These are phyloP conservation scores for Myxozyma lipomycoides DNA, from an alignment of 805 yeast species.

Conservation along the genomic window DNA sequence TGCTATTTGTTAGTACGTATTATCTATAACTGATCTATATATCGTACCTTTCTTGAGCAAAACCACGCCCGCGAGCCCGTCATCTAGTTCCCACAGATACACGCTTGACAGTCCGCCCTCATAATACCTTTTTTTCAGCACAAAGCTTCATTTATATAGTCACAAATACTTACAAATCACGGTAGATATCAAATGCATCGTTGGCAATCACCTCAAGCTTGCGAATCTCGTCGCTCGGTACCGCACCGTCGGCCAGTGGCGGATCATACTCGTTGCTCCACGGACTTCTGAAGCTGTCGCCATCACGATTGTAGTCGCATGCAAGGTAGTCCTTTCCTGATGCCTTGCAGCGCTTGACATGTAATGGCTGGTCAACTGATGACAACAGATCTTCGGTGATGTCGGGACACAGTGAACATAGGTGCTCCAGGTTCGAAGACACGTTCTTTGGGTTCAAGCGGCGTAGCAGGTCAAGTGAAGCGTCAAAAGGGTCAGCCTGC, in stretches of 20 bases:
- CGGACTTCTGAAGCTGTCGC: constrained; percentile 88
- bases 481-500: constrained; percentile 55
- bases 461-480: constrained; percentile 72
- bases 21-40: not conserved
- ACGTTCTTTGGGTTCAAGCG: constrained; percentile 68
- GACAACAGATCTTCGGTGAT: constrained; percentile 84
- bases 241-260: constrained; percentile 61
- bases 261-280: constrained; percentile 73
- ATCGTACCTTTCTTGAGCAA: constrained; percentile 61
- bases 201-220: constrained; percentile 76
- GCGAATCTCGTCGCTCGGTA: constrained; percentile 64
- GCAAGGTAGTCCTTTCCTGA: constrained; percentile 68
- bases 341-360: constrained; percentile 46
- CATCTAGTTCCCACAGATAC: constrained; percentile 85
- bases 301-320: constrained; percentile 94
- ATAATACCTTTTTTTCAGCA: constrained; percentile 48
- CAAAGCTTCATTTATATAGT: not conserved
- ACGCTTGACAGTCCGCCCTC: constrained; percentile 91
- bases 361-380: constrained; percentile 81
- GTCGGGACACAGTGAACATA: constrained; percentile 56
- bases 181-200: constrained; percentile 85
- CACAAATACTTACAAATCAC: constrained; percentile 52
- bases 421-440: constrained; percentile 42
- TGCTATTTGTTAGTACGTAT: not conserved
- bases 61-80: constrained; percentile 87